These are phyloP conservation scores for Begonia fuchsioides DNA, from an alignment of 306 rosid genomes.

Conservation along the genomic window DNA sequence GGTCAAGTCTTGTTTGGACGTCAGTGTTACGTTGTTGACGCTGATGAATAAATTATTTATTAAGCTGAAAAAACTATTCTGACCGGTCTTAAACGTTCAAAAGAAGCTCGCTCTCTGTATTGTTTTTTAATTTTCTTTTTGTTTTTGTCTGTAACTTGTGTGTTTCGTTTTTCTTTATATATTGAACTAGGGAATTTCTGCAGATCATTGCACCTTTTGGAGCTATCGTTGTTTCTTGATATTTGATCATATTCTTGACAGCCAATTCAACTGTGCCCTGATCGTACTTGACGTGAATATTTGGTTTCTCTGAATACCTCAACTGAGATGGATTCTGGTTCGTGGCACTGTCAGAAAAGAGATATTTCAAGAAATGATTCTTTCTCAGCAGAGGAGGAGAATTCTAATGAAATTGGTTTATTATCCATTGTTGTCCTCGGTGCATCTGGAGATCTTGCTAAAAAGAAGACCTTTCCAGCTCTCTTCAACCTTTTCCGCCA, in stretches of 20 bases:
- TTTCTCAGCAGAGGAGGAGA: conserved; percentile 21
- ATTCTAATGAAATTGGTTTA: conserved; percentile 44
- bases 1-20: too few relatives aligned
- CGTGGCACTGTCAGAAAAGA: conserved; percentile 50
- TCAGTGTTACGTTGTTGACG: too few relatives aligned
- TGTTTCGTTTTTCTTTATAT: too few relatives aligned
- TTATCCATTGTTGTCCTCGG: conserved; percentile 78
- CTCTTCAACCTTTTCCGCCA: conserved; percentile 57
- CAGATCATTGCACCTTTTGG: too few relatives aligned
- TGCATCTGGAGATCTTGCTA: conserved; percentile 93
- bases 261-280: neutral
- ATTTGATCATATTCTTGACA: neutral
- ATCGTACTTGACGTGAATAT: neutral
- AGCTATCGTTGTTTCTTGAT: too few relatives aligned
- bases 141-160: too few relatives aligned
- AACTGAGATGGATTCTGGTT: conserved; percentile 42
- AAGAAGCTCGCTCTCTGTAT: too few relatives aligned
- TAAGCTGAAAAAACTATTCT: too few relatives aligned
- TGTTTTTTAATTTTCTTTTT: too few relatives aligned
- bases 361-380: conserved; percentile 20
- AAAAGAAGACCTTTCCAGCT: conserved; percentile 87
- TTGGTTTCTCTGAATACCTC: neutral
- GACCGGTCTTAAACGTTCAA: too few relatives aligned
- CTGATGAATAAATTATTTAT: too few relatives aligned
- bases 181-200: too few relatives aligned